Evolutionary conservation across 164 flowering plant genomes (phyloP).

Genomic region (Taxillus chinensis): DNA sequence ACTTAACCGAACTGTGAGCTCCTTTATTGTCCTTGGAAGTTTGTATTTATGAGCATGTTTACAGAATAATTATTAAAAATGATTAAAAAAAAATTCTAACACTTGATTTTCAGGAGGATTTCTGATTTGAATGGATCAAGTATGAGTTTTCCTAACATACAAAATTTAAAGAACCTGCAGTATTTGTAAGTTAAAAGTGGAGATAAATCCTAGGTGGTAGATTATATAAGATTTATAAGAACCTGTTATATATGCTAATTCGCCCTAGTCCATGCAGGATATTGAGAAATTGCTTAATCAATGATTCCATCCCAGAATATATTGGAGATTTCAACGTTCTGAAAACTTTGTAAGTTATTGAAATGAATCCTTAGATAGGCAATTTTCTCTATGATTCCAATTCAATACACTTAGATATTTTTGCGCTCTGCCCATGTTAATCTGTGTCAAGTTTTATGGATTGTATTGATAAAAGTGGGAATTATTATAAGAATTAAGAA

Average conservation of each 20-base stretch:
- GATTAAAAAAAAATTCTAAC: not conserved
- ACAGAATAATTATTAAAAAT: not conserved
- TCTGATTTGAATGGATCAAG: slow-evolving; percentile 55
- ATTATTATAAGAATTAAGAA: too few relatives aligned
- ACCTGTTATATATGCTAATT: too few relatives aligned
- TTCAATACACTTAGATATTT: not conserved
- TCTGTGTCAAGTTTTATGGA: too few relatives aligned
- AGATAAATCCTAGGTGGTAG: not conserved
- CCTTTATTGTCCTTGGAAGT: not conserved
- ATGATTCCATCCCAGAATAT: slow-evolving; percentile 48
- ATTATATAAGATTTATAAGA: too few relatives aligned
- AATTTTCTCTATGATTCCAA: too few relatives aligned
- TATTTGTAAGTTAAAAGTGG: slow-evolving; percentile 42
- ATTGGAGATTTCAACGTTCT: slow-evolving; percentile 26
- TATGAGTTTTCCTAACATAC: slow-evolving; percentile 44
- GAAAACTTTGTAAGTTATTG: slow-evolving; percentile 39
- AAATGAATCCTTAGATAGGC: not conserved
- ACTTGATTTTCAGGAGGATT: slow-evolving; percentile 53
- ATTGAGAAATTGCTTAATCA: slow-evolving; percentile 59
- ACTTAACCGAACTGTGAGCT: slow-evolving; percentile 48
- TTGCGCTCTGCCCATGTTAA: not conserved
- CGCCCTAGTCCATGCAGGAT: slow-evolving; percentile 25
- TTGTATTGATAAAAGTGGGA: too few relatives aligned
- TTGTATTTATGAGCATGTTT: not conserved
- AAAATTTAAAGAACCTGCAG: slow-evolving; percentile 22